Evolutionary conservation across 208 protist species (phyloP).

Genomic region (Borovskyia barvae): DNA sequence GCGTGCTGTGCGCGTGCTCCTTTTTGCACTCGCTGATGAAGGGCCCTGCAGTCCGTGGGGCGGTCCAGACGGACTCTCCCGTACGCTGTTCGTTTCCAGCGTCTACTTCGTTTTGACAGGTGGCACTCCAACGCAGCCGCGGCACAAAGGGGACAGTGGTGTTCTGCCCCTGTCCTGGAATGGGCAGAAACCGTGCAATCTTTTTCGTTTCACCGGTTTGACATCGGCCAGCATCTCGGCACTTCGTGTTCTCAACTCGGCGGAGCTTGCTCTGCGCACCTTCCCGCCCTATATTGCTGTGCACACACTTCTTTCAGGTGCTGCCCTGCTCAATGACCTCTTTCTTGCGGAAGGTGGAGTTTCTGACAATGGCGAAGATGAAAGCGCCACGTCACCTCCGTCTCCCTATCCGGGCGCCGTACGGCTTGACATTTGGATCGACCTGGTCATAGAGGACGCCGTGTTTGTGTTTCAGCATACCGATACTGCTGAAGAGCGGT

Average conservation of each 20-base stretch:
- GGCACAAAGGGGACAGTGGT: background rate
- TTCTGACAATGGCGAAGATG: background rate
- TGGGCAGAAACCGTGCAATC: background rate
- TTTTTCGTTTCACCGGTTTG: slow-evolving; percentile 11
- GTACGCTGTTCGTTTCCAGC: slow-evolving; percentile 25
- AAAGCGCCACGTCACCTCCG: background rate
- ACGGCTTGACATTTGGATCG: slow-evolving; percentile 28
- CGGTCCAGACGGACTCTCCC: slow-evolving; percentile 9
- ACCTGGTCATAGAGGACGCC: slow-evolving; percentile 38
- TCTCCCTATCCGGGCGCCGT: background rate
- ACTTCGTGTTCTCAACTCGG: slow-evolving; percentile 13
- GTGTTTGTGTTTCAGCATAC: slow-evolving; percentile 54
- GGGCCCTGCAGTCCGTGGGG: slow-evolving; percentile 40
- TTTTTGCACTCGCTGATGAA: slow-evolving; percentile 42
- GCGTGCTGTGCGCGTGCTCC: slow-evolving; percentile 25
- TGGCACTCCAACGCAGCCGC: slow-evolving; percentile 14
- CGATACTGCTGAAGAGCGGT: slow-evolving; percentile 32
- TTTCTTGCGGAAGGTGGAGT: slow-evolving; percentile 2
- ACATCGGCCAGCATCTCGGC: background rate
- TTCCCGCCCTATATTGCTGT: slow-evolving; percentile 51
- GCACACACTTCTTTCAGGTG: slow-evolving; percentile 26
- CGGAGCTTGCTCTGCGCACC: slow-evolving; percentile 35
- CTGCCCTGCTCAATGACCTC: slow-evolving; percentile 22
- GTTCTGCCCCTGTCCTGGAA: background rate
- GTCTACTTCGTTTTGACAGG: slow-evolving; percentile 25